A percentile compares a stretch with the other conserved stretches of the same genome.
Evolutionary conservation across 805 yeast genomes (phyloP).

Genomic region (Candida xiaguanensis): DNA sequence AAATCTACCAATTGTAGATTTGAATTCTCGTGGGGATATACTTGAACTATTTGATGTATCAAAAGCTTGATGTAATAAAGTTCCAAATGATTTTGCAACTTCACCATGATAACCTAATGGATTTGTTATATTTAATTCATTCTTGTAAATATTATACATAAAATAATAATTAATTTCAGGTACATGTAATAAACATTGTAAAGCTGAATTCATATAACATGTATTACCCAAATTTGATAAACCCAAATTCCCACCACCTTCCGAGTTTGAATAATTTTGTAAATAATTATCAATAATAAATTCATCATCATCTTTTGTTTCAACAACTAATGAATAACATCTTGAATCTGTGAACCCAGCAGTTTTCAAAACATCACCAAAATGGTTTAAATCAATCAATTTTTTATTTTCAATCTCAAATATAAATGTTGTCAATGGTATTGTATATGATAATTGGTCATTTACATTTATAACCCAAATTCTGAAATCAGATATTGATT

Average conservation of each 20-base stretch:
- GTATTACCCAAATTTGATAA: slow-evolving; percentile 79
- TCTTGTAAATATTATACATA: slow-evolving; percentile 51
- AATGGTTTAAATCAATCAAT: slow-evolving; percentile 23
- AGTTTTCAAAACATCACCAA: slow-evolving; percentile 20
- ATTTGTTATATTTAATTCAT: slow-evolving; percentile 69
- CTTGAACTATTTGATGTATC: slow-evolving; percentile 16
- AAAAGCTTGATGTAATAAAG: slow-evolving; percentile 60
- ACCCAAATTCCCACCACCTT: slow-evolving; percentile 48
- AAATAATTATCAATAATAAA: slow-evolving; percentile 22
- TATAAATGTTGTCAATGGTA: slow-evolving; percentile 24
- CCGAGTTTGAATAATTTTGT: background rate
- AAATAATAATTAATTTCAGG: slow-evolving; percentile 82
- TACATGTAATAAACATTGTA: slow-evolving; percentile 83
- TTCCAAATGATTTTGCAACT: slow-evolving; percentile 73
- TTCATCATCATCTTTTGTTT: slow-evolving; percentile 16
- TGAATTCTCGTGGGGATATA: slow-evolving; percentile 72
- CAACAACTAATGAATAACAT: slow-evolving; percentile 27
- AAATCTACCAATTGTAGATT: slow-evolving; percentile 70
- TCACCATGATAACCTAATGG: slow-evolving; percentile 86
- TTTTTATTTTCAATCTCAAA: slow-evolving; percentile 25
- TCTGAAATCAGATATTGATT: slow-evolving; percentile 19
- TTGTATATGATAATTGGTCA: slow-evolving; percentile 19
- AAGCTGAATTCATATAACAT: slow-evolving; percentile 92
- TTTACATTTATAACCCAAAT: slow-evolving; percentile 34
- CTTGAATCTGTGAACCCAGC: slow-evolving; percentile 25